Evolutionary conservation across 192 early-diverging fungal genomes (phyloP).

Genomic region (Oehlia diaphana): DNA sequence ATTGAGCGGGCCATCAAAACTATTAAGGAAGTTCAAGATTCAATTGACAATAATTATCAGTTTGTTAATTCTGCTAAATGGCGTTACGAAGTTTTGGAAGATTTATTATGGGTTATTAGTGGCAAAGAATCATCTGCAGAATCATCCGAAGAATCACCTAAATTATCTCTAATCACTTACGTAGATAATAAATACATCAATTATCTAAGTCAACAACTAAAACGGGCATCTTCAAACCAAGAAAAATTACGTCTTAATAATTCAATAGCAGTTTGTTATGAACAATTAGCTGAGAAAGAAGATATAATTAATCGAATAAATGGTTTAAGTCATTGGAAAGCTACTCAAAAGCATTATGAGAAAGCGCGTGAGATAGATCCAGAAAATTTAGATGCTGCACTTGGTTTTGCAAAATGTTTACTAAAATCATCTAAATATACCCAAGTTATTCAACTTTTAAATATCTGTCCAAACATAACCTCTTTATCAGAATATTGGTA

Average conservation of each 20-base stretch:
- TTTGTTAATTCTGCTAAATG: not conserved
- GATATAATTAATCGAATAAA: too few species aligned
- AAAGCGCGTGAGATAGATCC: too few species aligned
- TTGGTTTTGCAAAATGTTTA: conserved; percentile 1
- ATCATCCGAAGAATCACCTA: too few species aligned
- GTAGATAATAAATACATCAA: too few species aligned
- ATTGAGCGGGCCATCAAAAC: not conserved
- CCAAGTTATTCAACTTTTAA: not conserved
- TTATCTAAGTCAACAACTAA: too few species aligned
- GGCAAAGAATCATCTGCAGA: not conserved
- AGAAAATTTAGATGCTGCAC: not conserved
- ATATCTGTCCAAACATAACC: not conserved
- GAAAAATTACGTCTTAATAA: too few species aligned
- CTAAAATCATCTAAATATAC: conserved; percentile 10
- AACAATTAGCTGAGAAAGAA: too few species aligned
- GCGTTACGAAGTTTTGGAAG: conserved; percentile 8
- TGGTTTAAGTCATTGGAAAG: too few species aligned
- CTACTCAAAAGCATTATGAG: too few species aligned
- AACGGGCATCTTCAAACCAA: too few species aligned
- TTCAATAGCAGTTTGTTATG: too few species aligned
- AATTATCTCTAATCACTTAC: not conserved
- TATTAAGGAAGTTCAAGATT: not conserved
- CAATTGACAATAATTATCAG: not conserved
- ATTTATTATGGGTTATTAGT: not conserved
- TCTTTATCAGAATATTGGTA: too few species aligned